Evolutionary conservation across 345 rosid genomes (phyloP).

Genomic region (Anastatica hierochuntica): DNA sequence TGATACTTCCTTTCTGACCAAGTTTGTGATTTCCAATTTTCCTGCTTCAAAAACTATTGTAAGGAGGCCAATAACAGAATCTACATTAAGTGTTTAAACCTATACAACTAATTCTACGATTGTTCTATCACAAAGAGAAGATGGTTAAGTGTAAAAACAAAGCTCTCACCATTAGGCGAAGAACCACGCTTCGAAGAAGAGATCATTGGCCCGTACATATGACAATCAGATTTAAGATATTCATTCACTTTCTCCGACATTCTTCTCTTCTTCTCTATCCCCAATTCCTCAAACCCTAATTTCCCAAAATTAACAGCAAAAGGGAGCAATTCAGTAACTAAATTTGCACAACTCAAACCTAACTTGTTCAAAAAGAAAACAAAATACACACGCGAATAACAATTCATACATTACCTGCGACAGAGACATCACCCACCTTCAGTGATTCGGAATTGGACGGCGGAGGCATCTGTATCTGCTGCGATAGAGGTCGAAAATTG

Average conservation of each 20-base stretch:
- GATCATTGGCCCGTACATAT: constrained; percentile 33
- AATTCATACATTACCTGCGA: constrained; percentile 7
- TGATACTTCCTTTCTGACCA: constrained; percentile 18
- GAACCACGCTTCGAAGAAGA: constrained; percentile 9
- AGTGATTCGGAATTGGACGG: no score
- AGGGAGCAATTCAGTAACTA: no score
- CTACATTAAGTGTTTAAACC: neutral
- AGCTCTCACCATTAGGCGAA: constrained; percentile 16
- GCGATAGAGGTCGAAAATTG: neutral
- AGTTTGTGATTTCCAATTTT: constrained; percentile 10
- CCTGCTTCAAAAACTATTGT: constrained; percentile 3
- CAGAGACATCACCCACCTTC: neutral
- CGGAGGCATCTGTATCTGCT: neutral
- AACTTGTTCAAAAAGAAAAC: neutral
- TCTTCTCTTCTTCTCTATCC: constrained; percentile 18
- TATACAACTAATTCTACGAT: neutral
- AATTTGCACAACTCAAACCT: neutral
- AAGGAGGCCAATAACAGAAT: neutral
- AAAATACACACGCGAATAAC: neutral
- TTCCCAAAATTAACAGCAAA: no score
- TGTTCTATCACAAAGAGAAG: neutral
- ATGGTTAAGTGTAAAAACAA: no score
- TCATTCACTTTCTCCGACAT: constrained; percentile 26
- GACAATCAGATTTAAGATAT: constrained; percentile 39
- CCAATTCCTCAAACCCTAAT: constrained; percentile 7